Base-by-base conservation (phyloP, 2,329 filamentous ascomycete genomes). In the Talaromyces pinophilus region DNA sequence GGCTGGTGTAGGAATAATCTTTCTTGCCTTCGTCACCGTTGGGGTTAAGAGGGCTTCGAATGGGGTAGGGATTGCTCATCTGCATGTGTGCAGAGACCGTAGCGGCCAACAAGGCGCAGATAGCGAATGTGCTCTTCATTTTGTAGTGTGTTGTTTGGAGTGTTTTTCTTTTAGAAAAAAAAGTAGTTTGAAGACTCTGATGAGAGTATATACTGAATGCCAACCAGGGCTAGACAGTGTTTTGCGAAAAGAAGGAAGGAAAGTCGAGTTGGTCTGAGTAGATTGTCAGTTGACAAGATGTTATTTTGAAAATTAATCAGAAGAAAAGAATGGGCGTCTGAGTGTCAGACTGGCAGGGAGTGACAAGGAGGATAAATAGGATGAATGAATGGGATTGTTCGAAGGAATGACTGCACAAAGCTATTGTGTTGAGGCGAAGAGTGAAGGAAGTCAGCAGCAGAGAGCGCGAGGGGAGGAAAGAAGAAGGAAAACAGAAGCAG, bases 1-100 rank as follows among this genome's bases (percentile, higher is more conserved):
- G 92, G 17, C 84, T 83, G 42, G 88, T 91, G 81, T 92, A 92
- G 71, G 85, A 86, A 81, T 90, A 92, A 80, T 93, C 90, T 74
- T 87, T 83, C 64, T 84, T 77, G 64, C 79, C 78, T 13, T 72
- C 69, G 10, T 72, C 69, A 42, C 76, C 78, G 52, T 81, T 75
- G 19, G 81, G 80, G 70, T 86, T 82, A 55, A 82, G 76, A 62
- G 82, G 82, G 71, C 81, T 84, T 67, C 82, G 82, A 28, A 87
- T 77, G 10, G 85, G 83, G 67, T 82, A 84, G 1, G 86, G 86
- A 66, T 81, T 81, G 70, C 75, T 78, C 84, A 88, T 82, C 73
- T 87, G 82, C 79, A 87, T 85, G 73, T 88, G 86, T 25, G 72
- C 77, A 42, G 74, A 74, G 48, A 72, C 76, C 38, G 70, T 72